Conservation (phyloP, 164 flowering plant species). For the Protea cynaroides region DNA sequence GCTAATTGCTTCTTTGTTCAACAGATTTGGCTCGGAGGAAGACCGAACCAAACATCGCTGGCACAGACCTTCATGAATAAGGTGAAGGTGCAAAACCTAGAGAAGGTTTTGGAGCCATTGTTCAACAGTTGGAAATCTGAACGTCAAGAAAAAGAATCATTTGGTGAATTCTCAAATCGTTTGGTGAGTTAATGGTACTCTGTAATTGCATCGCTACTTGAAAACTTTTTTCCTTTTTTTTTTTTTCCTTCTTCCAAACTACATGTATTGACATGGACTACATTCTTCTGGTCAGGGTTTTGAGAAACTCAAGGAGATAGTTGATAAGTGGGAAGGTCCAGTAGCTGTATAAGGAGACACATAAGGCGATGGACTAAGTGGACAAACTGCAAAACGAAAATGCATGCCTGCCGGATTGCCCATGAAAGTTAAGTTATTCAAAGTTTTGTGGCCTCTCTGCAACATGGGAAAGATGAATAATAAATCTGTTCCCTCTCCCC, state of each 20-base stretch:
- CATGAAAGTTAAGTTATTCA: background rate
- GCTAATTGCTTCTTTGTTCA: background rate
- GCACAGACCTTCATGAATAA: conserved; percentile 74
- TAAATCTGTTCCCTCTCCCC: background rate
- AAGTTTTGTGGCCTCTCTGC: background rate
- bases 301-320: conserved; percentile 67
- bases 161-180: conserved; percentile 78
- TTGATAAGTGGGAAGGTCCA: conserved; percentile 74
- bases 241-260: too few relatives aligned
- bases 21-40: conserved; percentile 98
- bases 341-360: conserved; percentile 38
- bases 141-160: conserved; percentile 74
- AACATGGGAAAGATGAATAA: background rate
- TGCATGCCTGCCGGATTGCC: background rate
- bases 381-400: background rate
- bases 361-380: conserved; percentile 13
- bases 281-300: conserved; percentile 53
- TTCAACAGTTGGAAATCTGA: conserved; percentile 73
- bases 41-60: conserved; percentile 69
- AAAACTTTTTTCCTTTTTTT: too few relatives aligned
- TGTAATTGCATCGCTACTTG: too few relatives aligned
- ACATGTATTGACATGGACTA: background rate
- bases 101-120: conserved; percentile 87
- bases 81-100: conserved; percentile 92
- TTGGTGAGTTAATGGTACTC: conserved; percentile 37